These are phyloP conservation scores for Teratosphaeria pseudoeucalypti DNA, from an alignment of 2,329 filamentous ascomycete species.

Conservation along the genomic window DNA sequence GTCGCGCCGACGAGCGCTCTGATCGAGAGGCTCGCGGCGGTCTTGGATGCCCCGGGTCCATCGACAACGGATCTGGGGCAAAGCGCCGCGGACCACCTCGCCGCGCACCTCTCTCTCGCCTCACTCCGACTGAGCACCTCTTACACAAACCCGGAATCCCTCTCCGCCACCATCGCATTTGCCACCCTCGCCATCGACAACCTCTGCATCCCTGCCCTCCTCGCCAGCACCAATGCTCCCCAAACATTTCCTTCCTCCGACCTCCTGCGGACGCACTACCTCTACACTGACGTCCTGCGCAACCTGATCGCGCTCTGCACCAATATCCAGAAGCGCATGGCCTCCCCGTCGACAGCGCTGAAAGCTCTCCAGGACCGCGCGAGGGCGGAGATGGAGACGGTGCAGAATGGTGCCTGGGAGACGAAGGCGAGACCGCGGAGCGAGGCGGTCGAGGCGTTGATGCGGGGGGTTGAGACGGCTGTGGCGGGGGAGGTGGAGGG, in stretches of 20 bases:
- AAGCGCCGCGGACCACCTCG: conserved; percentile 9
- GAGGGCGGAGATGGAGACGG: conserved; percentile 7
- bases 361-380: conserved; percentile 11
- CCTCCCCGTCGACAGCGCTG: conserved; percentile 1
- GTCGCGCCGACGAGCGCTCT: background rate
- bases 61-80: conserved; percentile 4
- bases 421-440: conserved; percentile 8
- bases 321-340: conserved; percentile 3
- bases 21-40: background rate
- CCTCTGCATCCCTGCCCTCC: conserved; percentile 8
- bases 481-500: conserved; percentile 8
- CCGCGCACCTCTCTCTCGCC: conserved; percentile 10
- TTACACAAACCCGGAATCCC: background rate
- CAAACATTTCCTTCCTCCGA: conserved; percentile 6
- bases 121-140: conserved; percentile 8
- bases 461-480: conserved; percentile 5
- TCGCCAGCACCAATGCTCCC: background rate
- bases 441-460: conserved; percentile 4
- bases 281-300: conserved; percentile 17
- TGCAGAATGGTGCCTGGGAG: conserved; percentile 17
- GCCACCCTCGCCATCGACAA: conserved; percentile 4
- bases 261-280: conserved; percentile 11
- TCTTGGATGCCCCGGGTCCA: background rate
- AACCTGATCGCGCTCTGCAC: conserved; percentile 12
- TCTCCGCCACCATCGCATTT: background rate